A percentile compares a stretch with the other conserved stretches of the same genome.
Conservation (phyloP, 257 asterid species). For the Solanum pennellii region DNA sequence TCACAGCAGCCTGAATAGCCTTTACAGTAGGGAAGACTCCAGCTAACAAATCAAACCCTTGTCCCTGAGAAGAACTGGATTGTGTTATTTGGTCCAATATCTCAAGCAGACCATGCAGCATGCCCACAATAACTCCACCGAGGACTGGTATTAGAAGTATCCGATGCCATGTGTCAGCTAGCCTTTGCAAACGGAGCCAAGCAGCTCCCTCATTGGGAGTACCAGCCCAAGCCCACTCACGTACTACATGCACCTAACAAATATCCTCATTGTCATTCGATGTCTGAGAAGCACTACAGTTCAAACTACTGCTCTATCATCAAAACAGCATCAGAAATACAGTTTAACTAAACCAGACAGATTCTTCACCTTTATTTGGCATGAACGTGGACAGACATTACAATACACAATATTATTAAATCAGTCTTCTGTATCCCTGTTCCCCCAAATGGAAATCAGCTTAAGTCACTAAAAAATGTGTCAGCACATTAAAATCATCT, state of each 20-base stretch:
- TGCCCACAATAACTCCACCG: slow-evolving; percentile 95
- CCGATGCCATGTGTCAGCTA: slow-evolving; percentile 93
- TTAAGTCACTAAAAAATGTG: background rate
- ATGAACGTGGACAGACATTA: background rate
- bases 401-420: background rate
- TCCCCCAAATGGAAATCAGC: background rate
- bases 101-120: slow-evolving; percentile 92
- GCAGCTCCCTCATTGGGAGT: slow-evolving; percentile 97
- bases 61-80: slow-evolving; percentile 65
- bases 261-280: background rate
- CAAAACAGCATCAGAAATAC: background rate
- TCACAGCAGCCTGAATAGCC: slow-evolving; percentile 91
- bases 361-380: background rate
- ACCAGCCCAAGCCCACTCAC: slow-evolving; percentile 99
- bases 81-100: slow-evolving; percentile 72
- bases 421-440: background rate
- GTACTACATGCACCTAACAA: slow-evolving; percentile 79
- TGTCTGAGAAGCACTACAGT: background rate
- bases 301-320: background rate
- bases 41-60: slow-evolving; percentile 64
- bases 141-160: slow-evolving; percentile 80
- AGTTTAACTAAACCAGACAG: background rate
- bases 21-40: slow-evolving; percentile 71
- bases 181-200: slow-evolving; percentile 87
- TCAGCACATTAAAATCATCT: background rate